Base-by-base conservation (phyloP, 148 eudicot species). In the Rhododendron griersonianum region DNA sequence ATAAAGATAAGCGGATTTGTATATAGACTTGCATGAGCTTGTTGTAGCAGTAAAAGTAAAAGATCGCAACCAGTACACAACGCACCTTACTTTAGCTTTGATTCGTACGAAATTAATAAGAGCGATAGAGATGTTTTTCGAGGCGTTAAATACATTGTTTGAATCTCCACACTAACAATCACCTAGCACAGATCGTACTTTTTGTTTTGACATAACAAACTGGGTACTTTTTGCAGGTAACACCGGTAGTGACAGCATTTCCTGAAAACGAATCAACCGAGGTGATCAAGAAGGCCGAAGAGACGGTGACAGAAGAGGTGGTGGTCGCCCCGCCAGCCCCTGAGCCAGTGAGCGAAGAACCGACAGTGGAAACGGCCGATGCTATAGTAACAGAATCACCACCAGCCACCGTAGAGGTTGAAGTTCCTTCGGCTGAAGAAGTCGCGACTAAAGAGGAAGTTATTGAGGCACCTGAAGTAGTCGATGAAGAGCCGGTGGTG, bases 211-310 rank as follows among this genome's bases (percentile, higher is more conserved):
- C 35, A 83, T 7, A 18, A 9, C 48, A 82, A 44, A 37, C 53
- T 63, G 30, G 51, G 39, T 4, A 28, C 7, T 14, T 84, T 37
- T 63, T 88, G 71, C 85, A 91, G 93, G 91, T 88, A 76, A 85
- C 91, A 84, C 81, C 81, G 30, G 82, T 21, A 48, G 84, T 80
- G 53, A 71, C 87, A 69, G 21, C 86, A 61, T 78, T 87, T 78
- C 85, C 84, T 3, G 91, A 89, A 88, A 84, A 74, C 7, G 86
- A 90, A 84, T 55, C 73, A 45, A 87, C 79, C 8, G 87, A 86
- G 67, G 87, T 81, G 79, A 74, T 57, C 81, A 87, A 87, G 88
- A 71, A 80, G 41, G 44, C 80, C 81, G 76, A 71, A 45, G 87
- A 86, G 82, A 78, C 87, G 41, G 55, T 55, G 78, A 57, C 84